Percentiles rank a stretch among this genome's conserved stretches.
Conservation (phyloP, 2,329 filamentous ascomycete species). For the Talaromyces atroroseus region DNA sequence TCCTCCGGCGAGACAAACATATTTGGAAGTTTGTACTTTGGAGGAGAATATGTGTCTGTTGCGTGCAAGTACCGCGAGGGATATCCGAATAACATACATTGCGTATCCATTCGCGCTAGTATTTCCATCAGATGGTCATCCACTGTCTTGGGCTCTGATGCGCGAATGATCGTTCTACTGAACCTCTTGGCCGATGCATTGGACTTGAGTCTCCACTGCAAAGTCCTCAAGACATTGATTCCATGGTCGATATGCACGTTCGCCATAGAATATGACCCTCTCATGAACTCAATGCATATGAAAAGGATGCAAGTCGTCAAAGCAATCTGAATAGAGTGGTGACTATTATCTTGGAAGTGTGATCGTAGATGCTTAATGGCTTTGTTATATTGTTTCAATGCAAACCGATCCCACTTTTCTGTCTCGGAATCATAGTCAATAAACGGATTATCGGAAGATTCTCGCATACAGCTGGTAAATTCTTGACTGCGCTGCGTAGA, state of each 20-base stretch:
- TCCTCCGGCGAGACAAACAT: conserved; percentile 3
- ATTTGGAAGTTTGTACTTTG: neutral
- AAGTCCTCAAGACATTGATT: neutral
- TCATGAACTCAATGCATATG: conserved; percentile 12
- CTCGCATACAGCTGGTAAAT: conserved; percentile 9
- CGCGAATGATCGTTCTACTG: neutral
- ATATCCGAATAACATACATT: conserved; percentile 10
- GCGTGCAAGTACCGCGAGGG: conserved; percentile 7
- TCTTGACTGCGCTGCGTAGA: conserved; percentile 12
- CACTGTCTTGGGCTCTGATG: conserved; percentile 1
- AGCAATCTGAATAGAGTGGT: conserved; percentile 9
- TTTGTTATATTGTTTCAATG: conserved; percentile 10
- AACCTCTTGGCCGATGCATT: neutral
- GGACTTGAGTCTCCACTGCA: neutral
- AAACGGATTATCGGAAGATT: neutral
- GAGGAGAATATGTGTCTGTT: neutral
- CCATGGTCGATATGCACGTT: conserved; percentile 13
- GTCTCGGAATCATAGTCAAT: conserved; percentile 7
- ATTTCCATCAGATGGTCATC: conserved; percentile 11
- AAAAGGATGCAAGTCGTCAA: conserved; percentile 9
- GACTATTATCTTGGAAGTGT: conserved; percentile 2
- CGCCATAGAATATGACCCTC: conserved; percentile 3
- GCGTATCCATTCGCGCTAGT: conserved; percentile 9
- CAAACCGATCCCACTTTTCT: conserved; percentile 10
- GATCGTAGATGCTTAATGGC: conserved; percentile 4